phyloP scores from a whole-genome alignment of 441 rosid species.

The Pelargonium fulgidum region DNA sequence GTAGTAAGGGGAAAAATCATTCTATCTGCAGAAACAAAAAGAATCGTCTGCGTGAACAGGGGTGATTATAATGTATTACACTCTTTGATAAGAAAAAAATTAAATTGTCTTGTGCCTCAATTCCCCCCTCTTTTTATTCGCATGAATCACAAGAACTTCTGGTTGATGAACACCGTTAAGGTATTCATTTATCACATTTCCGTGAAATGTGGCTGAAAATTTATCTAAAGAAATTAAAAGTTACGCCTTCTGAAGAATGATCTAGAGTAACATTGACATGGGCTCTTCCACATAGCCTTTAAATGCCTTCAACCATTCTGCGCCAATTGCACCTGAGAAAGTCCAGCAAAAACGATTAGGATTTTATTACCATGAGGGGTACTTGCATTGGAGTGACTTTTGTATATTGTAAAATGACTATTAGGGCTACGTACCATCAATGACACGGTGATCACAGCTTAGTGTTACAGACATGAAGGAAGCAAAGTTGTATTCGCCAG shows the following conservation, averaged over 20 bases:
- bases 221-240: too few relatives aligned
- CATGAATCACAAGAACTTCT: background rate
- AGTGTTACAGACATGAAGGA: constrained; percentile 77
- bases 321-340: constrained; percentile 78
- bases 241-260: background rate
- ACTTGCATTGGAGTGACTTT: constrained; percentile 4
- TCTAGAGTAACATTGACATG: constrained; percentile 79
- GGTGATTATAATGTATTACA: too few relatives aligned
- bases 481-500: constrained; percentile 58
- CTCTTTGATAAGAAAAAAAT: too few relatives aligned
- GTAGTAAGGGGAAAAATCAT: too few relatives aligned
- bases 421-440: constrained; percentile 48
- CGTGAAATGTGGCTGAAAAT: background rate
- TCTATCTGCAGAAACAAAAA: too few relatives aligned
- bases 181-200: background rate
- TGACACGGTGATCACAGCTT: constrained; percentile 91
- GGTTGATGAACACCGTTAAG: background rate
- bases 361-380: background rate
- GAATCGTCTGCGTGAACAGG: too few relatives aligned
- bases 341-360: constrained; percentile 14
- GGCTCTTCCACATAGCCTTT: constrained; percentile 87
- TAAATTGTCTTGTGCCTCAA: too few relatives aligned
- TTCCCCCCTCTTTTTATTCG: background rate
- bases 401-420: background rate
- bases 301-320: constrained; percentile 93